These are phyloP conservation scores for Spergularia bocconei DNA, from an alignment of 148 eudicot species.

Conservation along the genomic window DNA sequence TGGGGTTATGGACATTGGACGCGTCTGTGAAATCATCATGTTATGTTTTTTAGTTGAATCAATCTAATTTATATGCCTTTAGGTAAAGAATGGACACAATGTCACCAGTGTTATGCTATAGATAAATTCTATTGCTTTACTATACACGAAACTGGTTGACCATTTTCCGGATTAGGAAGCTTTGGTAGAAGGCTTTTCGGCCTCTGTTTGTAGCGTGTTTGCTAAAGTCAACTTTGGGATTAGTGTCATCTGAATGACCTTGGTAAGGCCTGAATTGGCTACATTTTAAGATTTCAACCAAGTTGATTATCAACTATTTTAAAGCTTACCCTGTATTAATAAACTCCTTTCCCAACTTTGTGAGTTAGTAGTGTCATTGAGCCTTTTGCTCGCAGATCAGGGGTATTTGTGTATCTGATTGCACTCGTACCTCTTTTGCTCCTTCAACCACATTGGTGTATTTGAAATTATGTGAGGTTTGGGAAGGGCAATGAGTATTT, in stretches of 20 bases:
- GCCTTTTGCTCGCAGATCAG: too few species aligned
- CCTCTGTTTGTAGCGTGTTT: too few species aligned
- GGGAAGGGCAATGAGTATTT: too few species aligned
- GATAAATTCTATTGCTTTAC: neutral
- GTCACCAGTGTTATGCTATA: neutral
- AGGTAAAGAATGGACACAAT: neutral
- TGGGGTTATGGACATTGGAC: neutral
- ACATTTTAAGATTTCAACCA: neutral
- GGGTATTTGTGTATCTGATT: too few species aligned
- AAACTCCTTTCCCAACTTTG: neutral
- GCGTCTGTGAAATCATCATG: neutral
- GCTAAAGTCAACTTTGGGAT: too few species aligned
- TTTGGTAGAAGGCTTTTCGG: too few species aligned
- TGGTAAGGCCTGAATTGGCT: neutral
- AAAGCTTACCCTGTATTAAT: neutral
- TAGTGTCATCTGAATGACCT: neutral
- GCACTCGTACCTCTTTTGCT: too few species aligned
- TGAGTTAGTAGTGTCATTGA: neutral
- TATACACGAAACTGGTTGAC: neutral
- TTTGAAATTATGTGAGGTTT: too few species aligned
- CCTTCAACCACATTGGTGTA: too few species aligned
- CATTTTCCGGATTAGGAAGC: too few species aligned
- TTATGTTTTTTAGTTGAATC: conserved; percentile 7
- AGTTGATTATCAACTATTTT: neutral
- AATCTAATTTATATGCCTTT: too few species aligned